Conservation (phyloP, 106 monocot species). For the Apostasia shenzhenica region DNA sequence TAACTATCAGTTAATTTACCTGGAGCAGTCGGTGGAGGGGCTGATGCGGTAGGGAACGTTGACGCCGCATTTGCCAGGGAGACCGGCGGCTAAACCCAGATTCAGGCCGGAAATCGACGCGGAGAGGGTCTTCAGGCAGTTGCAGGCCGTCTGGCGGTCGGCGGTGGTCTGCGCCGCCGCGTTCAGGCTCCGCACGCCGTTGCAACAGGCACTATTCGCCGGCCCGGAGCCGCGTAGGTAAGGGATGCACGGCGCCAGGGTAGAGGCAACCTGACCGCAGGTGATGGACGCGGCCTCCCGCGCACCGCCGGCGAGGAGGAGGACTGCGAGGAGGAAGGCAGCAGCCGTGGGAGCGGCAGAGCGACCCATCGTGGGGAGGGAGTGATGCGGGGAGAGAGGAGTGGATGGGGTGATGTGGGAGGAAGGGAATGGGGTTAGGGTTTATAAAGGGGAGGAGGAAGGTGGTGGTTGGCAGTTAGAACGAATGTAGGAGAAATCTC, state of each 20-base stretch:
- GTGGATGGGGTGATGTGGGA: not conserved
- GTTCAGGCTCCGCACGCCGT: slow-evolving; percentile 15
- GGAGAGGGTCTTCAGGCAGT: slow-evolving; percentile 21
- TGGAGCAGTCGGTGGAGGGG: slow-evolving; percentile 35
- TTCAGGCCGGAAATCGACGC: slow-evolving; percentile 9
- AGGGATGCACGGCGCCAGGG: slow-evolving; percentile 10
- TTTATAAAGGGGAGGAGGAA: not conserved
- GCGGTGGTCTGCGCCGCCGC: slow-evolving; percentile 13
- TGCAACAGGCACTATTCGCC: slow-evolving; percentile 16
- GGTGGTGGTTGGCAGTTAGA: no score
- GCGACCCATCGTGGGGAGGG: not conserved
- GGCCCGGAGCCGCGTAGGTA: slow-evolving; percentile 5
- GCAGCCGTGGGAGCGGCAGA: not conserved
- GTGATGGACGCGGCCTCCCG: not conserved
- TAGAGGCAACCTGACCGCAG: slow-evolving; percentile 22
- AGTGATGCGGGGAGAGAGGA: not conserved
- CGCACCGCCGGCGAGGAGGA: not conserved
- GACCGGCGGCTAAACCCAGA: not conserved
- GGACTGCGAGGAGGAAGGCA: not conserved
- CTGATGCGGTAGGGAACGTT: slow-evolving; percentile 30
- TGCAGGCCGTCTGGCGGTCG: slow-evolving; percentile 25
- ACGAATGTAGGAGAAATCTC: no score
- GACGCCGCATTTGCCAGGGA: slow-evolving; percentile 35
- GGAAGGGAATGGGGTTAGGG: not conserved
- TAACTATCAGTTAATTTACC: slow-evolving; percentile 7